Evolutionary conservation across 192 early-diverging fungal genomes (phyloP), one percentile per base, ranked within the genome.

Genomic region (Pilaira anomala): DNA sequence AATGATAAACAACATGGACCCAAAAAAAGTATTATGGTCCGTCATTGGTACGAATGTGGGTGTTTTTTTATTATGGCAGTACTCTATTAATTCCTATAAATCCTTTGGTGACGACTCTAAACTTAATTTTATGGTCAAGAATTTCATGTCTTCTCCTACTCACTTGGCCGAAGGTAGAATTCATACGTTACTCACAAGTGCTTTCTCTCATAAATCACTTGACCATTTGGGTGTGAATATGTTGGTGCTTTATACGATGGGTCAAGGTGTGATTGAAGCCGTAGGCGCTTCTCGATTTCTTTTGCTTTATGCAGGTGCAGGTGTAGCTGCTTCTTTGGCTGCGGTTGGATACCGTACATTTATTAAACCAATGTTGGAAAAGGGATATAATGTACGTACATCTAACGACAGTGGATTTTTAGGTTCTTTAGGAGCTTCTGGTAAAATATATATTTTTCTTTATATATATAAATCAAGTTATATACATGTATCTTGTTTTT

Each of bases 381-480:
- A 28, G 29, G 62, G 42, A 42, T 49, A n/a, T 60, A 55, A 59
- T 24, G 24, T 25, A 25, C 1, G 4, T 25, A 11, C 7, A 42
- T 26, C 18, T 25, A 29, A 63, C 19, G 22, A 0, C 29, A 48
- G 22, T 29, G 69, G 72, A 22, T 60, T 67, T 22, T 39, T 74
- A 7, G 74, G 65, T 45, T 77, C 80, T 0, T 26, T 82, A 24
- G 80, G 80, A n/a, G 77, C 80, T 42, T 82, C 80, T 7, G 76
- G 79, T 71, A 65, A 46, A 24, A 26, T 40, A 11, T 11, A 16
- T 25, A 9, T 41, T 55, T 18, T 14, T 12, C 3, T 22, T 39
- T 39, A 14, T 22, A 51, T 22, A 18, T 51, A 51, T 51, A 24
- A 22, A 51, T 22, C 1, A 22, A 55, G 7, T 19, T 55, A 36